Evolutionary conservation across 163 green algal species (phyloP), one percentile per base, ranked within the genome.

Genomic region (Chloroidium sp.): DNA sequence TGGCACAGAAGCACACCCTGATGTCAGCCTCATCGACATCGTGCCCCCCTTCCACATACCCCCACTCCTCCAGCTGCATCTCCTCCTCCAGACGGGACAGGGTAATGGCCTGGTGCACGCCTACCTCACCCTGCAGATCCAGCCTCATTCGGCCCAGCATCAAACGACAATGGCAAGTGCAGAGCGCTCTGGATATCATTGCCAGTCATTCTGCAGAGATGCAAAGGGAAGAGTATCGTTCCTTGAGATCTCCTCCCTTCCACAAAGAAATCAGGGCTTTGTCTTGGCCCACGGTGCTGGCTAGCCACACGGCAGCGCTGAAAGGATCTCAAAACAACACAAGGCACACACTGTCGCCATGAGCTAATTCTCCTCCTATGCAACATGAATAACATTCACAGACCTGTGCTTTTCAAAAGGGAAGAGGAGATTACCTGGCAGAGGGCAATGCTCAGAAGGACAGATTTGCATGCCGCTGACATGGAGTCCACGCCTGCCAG

Each of bases 31-130:
- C 88, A 84, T 99, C 96, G 12, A 99, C 89, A 87, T 99, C 96
- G 82, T 99, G 96, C 0, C 94, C 95, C 13, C 95, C 96, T 84
- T 99, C 96, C 3, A 99, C 95, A 36, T 96, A 79, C 1, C 95
- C 95, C 95, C 94, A 98, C 75, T 94, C 86, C 69, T 91, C 89
- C 12, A 96, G 92, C 86, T 99, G 95, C 3, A 89, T 88, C 2
- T 93, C 88, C 87, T 98, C 95, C 84, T 98, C 94, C 60, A 97
- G 61, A 6, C 95, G 87, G 0, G 92, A 83, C 0, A 87, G 84
- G 3, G 62, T 2, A 58, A 97, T 81, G 14, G 87, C 92, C 74
- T 92, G 84, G 13, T 84, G n/a, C 4, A 93, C 79, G 36, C 60
- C 78, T 0, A 98, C 64, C 2, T 80, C 76, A 1, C 91, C 89